Conservation (phyloP, 805 yeast species). For the Wickerhamiella occidentalis region DNA sequence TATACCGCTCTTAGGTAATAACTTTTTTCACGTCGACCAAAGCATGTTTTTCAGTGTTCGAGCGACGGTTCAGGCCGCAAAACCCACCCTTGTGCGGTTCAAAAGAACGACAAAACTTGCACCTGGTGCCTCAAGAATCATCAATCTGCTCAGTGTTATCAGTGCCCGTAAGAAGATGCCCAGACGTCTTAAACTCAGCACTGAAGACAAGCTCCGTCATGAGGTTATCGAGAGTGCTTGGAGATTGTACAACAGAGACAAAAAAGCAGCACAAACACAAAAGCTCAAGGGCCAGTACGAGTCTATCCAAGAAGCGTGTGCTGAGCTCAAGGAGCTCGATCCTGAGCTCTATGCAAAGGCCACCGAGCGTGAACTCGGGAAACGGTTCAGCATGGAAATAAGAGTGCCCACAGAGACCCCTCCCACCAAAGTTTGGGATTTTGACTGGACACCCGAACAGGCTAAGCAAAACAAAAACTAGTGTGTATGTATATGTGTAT, state of each 20-base stretch:
- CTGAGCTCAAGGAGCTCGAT: constrained; percentile 37
- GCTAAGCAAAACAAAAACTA: constrained; percentile 7
- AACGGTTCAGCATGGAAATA: constrained; percentile 69
- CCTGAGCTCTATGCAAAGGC: constrained; percentile 53
- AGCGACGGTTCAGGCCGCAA: constrained; percentile 6
- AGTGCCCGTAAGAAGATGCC: constrained; percentile 87
- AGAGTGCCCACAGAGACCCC: constrained; percentile 87
- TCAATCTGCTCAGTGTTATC: constrained; percentile 61
- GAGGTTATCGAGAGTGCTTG: constrained; percentile 74
- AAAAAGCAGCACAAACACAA: constrained; percentile 31
- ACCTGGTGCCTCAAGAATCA: constrained; percentile 38
- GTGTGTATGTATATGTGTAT: neutral
- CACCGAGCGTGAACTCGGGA: constrained; percentile 40
- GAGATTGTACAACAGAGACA: constrained; percentile 46
- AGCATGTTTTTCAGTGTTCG: constrained; percentile 4
- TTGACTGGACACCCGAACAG: constrained; percentile 27
- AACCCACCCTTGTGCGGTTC: constrained; percentile 25
- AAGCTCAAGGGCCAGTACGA: constrained; percentile 44
- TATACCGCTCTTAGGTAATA: neutral
- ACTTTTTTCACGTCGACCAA: neutral
- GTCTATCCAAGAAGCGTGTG: constrained; percentile 59
- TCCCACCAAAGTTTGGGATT: constrained; percentile 68
- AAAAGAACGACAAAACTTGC: constrained; percentile 39
- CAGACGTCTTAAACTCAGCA: constrained; percentile 54
- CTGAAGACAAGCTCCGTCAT: constrained; percentile 79